Base-by-base conservation (phyloP, 2,329 filamentous ascomycete species). In the Periconia sp. region DNA sequence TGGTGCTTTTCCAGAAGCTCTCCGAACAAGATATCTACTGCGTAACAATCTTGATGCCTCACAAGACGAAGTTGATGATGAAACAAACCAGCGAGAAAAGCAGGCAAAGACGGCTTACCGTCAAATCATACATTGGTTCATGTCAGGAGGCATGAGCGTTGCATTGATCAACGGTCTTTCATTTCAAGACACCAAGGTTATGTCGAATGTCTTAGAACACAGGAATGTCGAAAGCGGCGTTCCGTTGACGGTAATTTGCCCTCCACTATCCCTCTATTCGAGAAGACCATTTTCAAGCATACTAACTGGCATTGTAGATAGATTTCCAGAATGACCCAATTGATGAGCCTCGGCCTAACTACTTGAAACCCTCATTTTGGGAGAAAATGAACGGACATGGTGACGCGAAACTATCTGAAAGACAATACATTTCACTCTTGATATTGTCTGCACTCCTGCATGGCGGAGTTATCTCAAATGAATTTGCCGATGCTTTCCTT, bases 161-260 rank as follows among this genome's bases (percentile, higher is more conserved):
- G 85, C 84, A 1, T 73, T 90, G 20, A 77, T 90, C 42, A 86
- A 90, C 54, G 81, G 79, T 33, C 66, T 89, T 11, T 81, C 86
- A 48, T 88, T 84, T 61, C 74, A 76, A 46, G 87, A 88, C 63
- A 87, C 85, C 1, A 89, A 88, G 70, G 83, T 84, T 60, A 54
- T 65, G 11, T 57, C 61, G 11, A 60, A 58, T 2, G 52, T 64
- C 3, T 41, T 64, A 14, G 61, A 65, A 45, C 56, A 52, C 20
- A 51, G 18, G 54, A 52, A 23, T 30, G 54, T n/a, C 42, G 43
- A 64, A 57, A 23, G 61, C 60, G 17, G 61, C 61, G n/a, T 54
- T 62, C 17, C 52, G 5, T n/a, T 41, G 31, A 47, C 47, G 54
- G 56, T 59, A 59, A 54, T 43, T 30, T 18, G 18, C 35, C 27